These are phyloP conservation scores for Mycena galopus DNA, from an alignment of 768 basidiomycete genomes.

Conservation along the genomic window DNA sequence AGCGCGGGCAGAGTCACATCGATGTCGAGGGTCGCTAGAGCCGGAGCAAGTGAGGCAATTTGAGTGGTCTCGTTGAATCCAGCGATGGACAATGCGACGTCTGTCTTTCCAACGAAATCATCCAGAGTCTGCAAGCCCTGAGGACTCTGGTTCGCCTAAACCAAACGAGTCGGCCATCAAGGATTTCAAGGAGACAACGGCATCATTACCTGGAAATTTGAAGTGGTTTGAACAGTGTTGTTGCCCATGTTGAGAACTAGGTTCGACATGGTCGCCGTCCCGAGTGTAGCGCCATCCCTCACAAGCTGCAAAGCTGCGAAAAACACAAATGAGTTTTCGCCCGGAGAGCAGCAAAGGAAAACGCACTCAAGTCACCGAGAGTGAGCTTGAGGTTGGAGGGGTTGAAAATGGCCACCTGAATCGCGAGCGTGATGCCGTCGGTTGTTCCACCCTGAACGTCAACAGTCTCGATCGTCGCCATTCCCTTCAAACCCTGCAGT, in stretches of 20 bases:
- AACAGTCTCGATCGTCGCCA: constrained; percentile 67
- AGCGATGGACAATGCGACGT: constrained; percentile 67
- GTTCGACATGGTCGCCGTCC: constrained; percentile 73
- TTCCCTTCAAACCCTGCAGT: constrained; percentile 69
- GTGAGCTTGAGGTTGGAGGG: constrained; percentile 75
- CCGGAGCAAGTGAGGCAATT: constrained; percentile 68
- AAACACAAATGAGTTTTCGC: not conserved
- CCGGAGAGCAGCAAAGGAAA: not conserved
- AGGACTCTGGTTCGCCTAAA: constrained; percentile 70
- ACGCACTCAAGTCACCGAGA: constrained; percentile 74
- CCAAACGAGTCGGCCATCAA: constrained; percentile 23
- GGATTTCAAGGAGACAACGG: not conserved
- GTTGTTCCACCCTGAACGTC: constrained; percentile 76
- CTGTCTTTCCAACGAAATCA: constrained; percentile 75
- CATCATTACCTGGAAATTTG: constrained; percentile 61
- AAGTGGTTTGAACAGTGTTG: constrained; percentile 65
- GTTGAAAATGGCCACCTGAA: constrained; percentile 74
- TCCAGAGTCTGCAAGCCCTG: constrained; percentile 73
- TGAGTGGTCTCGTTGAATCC: constrained; percentile 74
- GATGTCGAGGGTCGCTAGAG: constrained; percentile 72
- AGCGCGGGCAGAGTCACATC: constrained; percentile 71
- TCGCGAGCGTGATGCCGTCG: constrained; percentile 69
- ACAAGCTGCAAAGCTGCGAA: constrained; percentile 67
- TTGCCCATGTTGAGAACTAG: constrained; percentile 70
- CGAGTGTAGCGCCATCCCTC: constrained; percentile 64